Conservation (phyloP, 495 filamentous ascomycete genomes). For the Talaromyces ruber region DNA sequence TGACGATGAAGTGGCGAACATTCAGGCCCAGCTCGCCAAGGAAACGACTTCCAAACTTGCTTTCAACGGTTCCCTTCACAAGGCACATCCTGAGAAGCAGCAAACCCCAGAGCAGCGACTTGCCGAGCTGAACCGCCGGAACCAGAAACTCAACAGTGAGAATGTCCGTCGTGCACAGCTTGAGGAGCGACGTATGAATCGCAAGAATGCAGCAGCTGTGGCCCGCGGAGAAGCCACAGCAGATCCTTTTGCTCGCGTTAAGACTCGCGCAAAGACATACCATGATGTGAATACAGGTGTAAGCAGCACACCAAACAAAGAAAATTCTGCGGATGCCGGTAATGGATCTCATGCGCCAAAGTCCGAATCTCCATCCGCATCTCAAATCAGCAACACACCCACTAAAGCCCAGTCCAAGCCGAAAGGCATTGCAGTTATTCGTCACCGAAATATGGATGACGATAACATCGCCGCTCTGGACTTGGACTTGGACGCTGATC, state of each 20-base stretch:
- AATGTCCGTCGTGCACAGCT: conserved; percentile 78
- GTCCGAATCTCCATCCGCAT: conserved; percentile 22
- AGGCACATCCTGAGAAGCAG: conserved; percentile 29
- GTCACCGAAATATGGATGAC: conserved; percentile 69
- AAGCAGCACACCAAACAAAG: conserved; percentile 13
- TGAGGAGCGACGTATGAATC: conserved; percentile 60
- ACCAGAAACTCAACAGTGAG: conserved; percentile 71
- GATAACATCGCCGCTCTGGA: conserved; percentile 77
- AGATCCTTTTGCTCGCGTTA: conserved; percentile 54
- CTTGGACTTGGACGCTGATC: conserved; percentile 36
- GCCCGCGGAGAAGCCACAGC: conserved; percentile 42
- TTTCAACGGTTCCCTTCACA: conserved; percentile 51
- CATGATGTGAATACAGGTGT: conserved; percentile 42
- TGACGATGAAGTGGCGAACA: conserved; percentile 44
- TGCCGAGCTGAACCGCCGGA: conserved; percentile 64
- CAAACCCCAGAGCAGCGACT: conserved; percentile 64
- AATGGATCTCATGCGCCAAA: conserved; percentile 33
- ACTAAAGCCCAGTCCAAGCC: conserved; percentile 46
- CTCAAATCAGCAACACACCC: conserved; percentile 27
- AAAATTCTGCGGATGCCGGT: conserved; percentile 19
- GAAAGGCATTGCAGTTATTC: conserved; percentile 52
- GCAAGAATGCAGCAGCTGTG: conserved; percentile 46
- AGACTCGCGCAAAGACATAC: conserved; percentile 52
- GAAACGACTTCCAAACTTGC: conserved; percentile 62
- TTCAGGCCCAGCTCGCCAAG: conserved; percentile 60